A percentile compares a stretch with the other conserved stretches of the same genome.
These are phyloP conservation scores for Nemania sp. DNA, from an alignment of 2,329 filamentous ascomycete species.

Conservation along the genomic window DNA sequence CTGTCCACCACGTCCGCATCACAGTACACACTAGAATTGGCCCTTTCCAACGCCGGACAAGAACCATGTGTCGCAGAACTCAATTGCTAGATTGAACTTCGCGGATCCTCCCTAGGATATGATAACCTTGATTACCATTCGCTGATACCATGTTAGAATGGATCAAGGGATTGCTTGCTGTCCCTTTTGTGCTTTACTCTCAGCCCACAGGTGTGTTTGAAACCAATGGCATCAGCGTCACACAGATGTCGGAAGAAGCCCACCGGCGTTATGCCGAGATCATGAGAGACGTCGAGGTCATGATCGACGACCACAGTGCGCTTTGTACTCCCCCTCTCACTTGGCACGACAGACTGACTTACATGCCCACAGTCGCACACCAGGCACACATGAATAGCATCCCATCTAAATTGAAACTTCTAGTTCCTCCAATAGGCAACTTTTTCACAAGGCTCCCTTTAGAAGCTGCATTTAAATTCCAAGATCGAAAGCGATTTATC, in stretches of 20 bases:
- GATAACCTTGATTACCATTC: conserved; percentile 4
- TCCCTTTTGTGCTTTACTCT: conserved; percentile 94
- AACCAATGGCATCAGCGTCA: conserved; percentile 64
- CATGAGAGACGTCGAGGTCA: conserved; percentile 86
- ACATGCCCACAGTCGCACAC: conserved; percentile 61
- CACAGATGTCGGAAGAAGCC: conserved; percentile 76
- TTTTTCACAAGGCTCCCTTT: conserved; percentile 91
- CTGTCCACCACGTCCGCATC: not conserved
- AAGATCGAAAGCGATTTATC: conserved; percentile 84
- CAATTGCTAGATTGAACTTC: too few species aligned
- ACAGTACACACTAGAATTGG: not conserved
- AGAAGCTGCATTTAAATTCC: conserved; percentile 87
- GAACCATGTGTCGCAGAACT: conserved; percentile 3
- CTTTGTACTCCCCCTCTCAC: conserved; percentile 7
- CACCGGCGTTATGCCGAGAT: conserved; percentile 93
- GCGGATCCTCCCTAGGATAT: not conserved
- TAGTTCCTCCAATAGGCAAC: conserved; percentile 87
- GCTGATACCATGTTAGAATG: conserved; percentile 64
- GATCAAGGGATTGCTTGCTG: conserved; percentile 93
- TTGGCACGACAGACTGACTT: conserved; percentile 7
- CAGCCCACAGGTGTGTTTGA: conserved; percentile 89
- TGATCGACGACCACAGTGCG: conserved; percentile 89
- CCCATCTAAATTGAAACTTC: conserved; percentile 86
- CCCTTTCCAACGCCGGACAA: not conserved
- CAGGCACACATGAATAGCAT: conserved; percentile 66